Conservation (phyloP, 768 basidiomycete species). For the Tylopilus rubrobrunneus region DNA sequence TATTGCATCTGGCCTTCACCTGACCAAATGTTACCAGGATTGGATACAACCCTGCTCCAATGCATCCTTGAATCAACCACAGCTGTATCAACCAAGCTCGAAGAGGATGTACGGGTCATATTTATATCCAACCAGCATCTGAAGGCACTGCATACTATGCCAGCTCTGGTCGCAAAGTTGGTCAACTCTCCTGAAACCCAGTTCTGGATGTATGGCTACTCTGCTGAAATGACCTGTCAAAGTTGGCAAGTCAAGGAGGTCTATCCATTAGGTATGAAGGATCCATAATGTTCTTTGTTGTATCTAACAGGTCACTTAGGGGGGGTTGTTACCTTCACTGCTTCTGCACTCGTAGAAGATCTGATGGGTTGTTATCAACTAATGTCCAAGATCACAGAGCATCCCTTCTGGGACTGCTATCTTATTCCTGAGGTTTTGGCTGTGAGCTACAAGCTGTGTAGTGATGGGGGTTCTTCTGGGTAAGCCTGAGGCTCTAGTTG, state of each 20-base stretch:
- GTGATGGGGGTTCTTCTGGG: constrained; percentile 5
- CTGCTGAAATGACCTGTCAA: constrained; percentile 45
- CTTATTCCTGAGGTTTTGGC: constrained; percentile 64
- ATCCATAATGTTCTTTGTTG: neutral
- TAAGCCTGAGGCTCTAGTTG: neutral
- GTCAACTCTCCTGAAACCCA: constrained; percentile 43
- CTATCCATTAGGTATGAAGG: constrained; percentile 57
- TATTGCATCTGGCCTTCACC: constrained; percentile 49
- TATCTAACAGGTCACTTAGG: constrained; percentile 38
- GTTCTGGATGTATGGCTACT: constrained; percentile 69
- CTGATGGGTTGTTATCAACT: constrained; percentile 44
- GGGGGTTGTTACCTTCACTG: constrained; percentile 69
- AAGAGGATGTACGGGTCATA: constrained; percentile 44
- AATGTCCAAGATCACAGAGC: constrained; percentile 50
- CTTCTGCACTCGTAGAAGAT: constrained; percentile 53
- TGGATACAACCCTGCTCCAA: constrained; percentile 44
- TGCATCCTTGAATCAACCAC: constrained; percentile 42
- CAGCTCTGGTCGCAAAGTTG: constrained; percentile 46
- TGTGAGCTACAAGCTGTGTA: constrained; percentile 25
- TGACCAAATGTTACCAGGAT: constrained; percentile 25
- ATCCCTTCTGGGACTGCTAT: constrained; percentile 68
- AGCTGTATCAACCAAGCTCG: constrained; percentile 36
- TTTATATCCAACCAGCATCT: constrained; percentile 66
- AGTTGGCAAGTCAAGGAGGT: constrained; percentile 65
- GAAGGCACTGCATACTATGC: constrained; percentile 43